Conservation (phyloP, 306 rosid genomes). For the Nissolia schottii region DNA sequence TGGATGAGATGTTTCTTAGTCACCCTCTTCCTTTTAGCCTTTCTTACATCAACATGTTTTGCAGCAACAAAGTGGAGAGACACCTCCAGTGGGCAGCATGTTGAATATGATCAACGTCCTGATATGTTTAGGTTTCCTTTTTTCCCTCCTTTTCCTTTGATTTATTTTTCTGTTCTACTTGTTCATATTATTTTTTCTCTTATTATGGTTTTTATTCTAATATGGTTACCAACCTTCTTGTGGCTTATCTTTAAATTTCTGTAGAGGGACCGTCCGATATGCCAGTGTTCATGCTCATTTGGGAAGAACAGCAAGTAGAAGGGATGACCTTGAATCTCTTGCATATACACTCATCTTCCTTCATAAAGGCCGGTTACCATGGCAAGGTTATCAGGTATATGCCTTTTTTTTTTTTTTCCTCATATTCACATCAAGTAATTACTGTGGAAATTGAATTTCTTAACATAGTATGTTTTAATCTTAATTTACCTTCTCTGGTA, state of each 20-base stretch:
- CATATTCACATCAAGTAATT: slow-evolving; percentile 15
- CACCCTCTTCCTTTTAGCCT: background rate
- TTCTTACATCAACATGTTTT: slow-evolving; percentile 15
- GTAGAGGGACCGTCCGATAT: slow-evolving; percentile 93
- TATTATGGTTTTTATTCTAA: background rate
- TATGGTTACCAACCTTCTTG: background rate
- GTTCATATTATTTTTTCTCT: slow-evolving; percentile 19
- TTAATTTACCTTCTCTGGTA: slow-evolving; percentile 28
- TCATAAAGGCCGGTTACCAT: slow-evolving; percentile 82
- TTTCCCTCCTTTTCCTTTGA: background rate
- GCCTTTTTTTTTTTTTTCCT: background rate
- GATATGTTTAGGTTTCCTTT: slow-evolving; percentile 81
- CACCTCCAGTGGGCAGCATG: slow-evolving; percentile 80
- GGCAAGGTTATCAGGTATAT: slow-evolving; percentile 95
- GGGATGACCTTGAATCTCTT: slow-evolving; percentile 95
- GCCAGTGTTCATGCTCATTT: slow-evolving; percentile 97
- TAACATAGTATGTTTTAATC: background rate
- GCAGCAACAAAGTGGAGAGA: slow-evolving; percentile 97
- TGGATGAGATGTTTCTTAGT: background rate
- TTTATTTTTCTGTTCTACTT: background rate
- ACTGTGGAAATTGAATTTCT: slow-evolving; percentile 1
- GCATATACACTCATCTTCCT: slow-evolving; percentile 92
- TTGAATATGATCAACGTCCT: slow-evolving; percentile 96
- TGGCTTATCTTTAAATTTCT: background rate
- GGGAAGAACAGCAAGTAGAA: slow-evolving; percentile 96